Base-by-base conservation (phyloP, 2,329 filamentous ascomycete species). In the Thielaviopsis musarum region DNA sequence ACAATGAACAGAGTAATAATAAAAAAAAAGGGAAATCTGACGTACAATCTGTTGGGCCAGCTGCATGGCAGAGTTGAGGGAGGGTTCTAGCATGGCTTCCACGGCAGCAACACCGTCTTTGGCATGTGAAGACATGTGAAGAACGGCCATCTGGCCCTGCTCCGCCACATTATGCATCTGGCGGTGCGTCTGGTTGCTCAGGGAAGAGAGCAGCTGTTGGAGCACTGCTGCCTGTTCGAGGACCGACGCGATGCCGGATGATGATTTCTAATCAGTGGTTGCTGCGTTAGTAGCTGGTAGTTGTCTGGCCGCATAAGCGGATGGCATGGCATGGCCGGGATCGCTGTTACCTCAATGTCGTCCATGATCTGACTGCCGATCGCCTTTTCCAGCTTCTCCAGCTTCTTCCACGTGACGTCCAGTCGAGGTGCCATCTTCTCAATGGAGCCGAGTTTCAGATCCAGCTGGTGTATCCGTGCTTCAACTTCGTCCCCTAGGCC, bases 311-410 rank as follows among this genome's bases (percentile, higher is more conserved):
- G 15, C 12, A 49, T 49, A 49, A 3, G 45, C n/a, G 19, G n/a
- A 21, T 49, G n/a, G 45, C 30, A 2, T 34, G 30, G 10, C 30
- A 34, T 12, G 6, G 30, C n/a, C 45, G 7, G 45, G n/a, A 9
- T 41, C 7, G 30, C 24, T 34, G 49, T 22, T 59, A 62, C 61
- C 58, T 62, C n/a, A n/a, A 61, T 45, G 34, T 45, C 24, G 17
- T 45, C 26, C 22, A 30, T 52, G n/a, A 63, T 26, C 5, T 58
- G 53, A 22, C 41, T 48, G n/a, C 49, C 54, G 19, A 63, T 26
- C n/a, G 38, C 45, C n/a, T 57, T 56, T 22, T 56, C 54, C 3
- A 63, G 34, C 17, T 30, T 34, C 13, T 24, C 49, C 7, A 63
- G 55, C n/a, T 45, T 52, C 22, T 49, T 22, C 49, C 34, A 53